Conservation (phyloP, 257 asterid genomes). For the Solanum microdontum region DNA sequence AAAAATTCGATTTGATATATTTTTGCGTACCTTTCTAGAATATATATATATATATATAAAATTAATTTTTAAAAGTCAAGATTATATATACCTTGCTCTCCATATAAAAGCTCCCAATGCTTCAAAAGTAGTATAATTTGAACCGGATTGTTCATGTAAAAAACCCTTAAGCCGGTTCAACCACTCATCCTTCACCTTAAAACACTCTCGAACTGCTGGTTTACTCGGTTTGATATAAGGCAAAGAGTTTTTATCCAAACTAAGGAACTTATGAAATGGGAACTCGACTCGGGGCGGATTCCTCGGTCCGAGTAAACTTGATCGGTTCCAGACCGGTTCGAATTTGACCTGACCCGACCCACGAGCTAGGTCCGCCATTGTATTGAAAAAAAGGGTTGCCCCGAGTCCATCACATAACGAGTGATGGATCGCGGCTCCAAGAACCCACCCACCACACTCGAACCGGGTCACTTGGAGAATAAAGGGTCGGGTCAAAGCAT, state of each 20-base stretch:
- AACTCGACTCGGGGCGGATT: slow-evolving; percentile 20
- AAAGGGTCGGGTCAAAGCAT: slow-evolving; percentile 27
- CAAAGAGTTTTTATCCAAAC: slow-evolving; percentile 20
- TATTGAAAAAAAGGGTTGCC: slow-evolving; percentile 42
- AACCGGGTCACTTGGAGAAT: slow-evolving; percentile 43
- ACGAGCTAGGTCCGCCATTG: slow-evolving; percentile 47
- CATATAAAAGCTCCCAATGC: slow-evolving; percentile 60
- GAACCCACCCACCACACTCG: slow-evolving; percentile 59
- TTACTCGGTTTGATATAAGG: slow-evolving; percentile 24
- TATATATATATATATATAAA: not conserved
- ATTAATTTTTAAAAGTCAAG: not conserved
- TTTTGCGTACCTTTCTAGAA: not conserved
- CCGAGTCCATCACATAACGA: slow-evolving; percentile 60
- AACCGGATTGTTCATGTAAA: slow-evolving; percentile 24
- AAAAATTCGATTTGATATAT: not conserved
- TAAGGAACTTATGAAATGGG: slow-evolving; percentile 26
- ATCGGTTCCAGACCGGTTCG: slow-evolving; percentile 48
- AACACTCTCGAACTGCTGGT: slow-evolving; percentile 21
- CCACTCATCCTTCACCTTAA: slow-evolving; percentile 36
- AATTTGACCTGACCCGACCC: slow-evolving; percentile 16
- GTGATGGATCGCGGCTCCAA: slow-evolving; percentile 53
- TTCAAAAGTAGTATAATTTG: slow-evolving; percentile 52
- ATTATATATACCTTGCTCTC: slow-evolving; percentile 40
- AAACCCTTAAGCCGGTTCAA: slow-evolving; percentile 34
- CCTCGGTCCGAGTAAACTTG: slow-evolving; percentile 34